Evolutionary conservation across 768 basidiomycete genomes (phyloP).

Genomic region (Tricholoma saponaceum): DNA sequence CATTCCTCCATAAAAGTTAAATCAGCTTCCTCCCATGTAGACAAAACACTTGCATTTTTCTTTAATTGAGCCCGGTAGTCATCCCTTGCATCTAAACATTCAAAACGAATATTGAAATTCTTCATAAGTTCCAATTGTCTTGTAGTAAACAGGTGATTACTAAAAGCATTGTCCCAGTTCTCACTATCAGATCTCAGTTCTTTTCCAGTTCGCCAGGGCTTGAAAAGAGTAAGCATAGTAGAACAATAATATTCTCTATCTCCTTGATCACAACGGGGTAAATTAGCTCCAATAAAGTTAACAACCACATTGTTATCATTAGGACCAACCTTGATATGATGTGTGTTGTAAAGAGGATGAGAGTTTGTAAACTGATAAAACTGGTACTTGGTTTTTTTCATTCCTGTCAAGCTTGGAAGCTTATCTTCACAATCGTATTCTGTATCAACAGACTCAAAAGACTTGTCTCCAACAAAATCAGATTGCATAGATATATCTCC

Average conservation of each 20-base stretch:
- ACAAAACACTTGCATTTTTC: not conserved
- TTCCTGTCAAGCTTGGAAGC: not conserved
- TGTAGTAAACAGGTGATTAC: constrained; percentile 14
- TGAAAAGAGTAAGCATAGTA: too few species aligned
- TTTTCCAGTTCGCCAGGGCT: too few species aligned
- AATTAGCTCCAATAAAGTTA: constrained; percentile 23
- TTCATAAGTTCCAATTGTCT: too few species aligned
- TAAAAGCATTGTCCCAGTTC: constrained; percentile 20
- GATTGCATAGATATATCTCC: too few species aligned
- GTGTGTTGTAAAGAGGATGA: not conserved
- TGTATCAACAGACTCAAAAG: too few species aligned
- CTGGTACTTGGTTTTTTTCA: too few species aligned
- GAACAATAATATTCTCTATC: too few species aligned
- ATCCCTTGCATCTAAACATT: constrained; percentile 26
- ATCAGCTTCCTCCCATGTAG: too few species aligned
- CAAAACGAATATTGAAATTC: constrained; percentile 23
- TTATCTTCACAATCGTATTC: too few species aligned
- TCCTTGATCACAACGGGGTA: too few species aligned
- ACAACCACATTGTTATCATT: constrained; percentile 10
- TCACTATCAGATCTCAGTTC: constrained; percentile 14
- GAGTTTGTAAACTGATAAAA: too few species aligned
- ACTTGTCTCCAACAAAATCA: too few species aligned
- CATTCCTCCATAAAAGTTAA: not conserved
- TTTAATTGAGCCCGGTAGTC: constrained; percentile 15
- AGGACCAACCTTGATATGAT: not conserved